Evolutionary conservation across 2,329 filamentous ascomycete species (phyloP), one percentile per base, ranked within the genome.

Genomic region (Arthrobotrys conoides): DNA sequence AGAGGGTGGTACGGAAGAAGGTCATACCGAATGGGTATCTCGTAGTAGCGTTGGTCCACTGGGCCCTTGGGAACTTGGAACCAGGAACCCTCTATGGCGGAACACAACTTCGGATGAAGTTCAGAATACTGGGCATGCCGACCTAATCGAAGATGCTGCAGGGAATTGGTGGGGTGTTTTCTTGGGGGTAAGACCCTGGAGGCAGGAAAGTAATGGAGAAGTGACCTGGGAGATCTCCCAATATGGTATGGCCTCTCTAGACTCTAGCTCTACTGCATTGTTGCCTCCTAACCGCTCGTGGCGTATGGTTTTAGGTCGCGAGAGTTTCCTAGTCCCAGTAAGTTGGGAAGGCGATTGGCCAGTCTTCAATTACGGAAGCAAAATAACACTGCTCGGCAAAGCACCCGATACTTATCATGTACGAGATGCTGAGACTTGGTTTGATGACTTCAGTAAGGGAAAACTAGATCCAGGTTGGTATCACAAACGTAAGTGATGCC

Each of bases 21-120:
- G 87, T 0, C 90, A 92, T 81, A 83, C 83, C 89, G 63, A 72
- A 88, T 85, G 90, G 90, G 0, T 90, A 89, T 0, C 92, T 90
- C 83, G 88, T 90, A 81, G 67, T 24, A 77, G 63, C 18, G 61
- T 71, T 6, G 73, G 73, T 57, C 73, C 73, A 30, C 24, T 71
- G 18, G 73, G 73, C 3, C 73, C 67, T 18, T 77, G 83, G 86
- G 1, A 89, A 89, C 51, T 89, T 89, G 0, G 83, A 87, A 57
- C 88, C 89, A 70, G 85, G 89, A 68, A 86, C 91, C 55, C 84
- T 90, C 59, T 88, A 84, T 77, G 73, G 73, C 67, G 67, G 18
- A 80, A 72, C 18, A 81, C 77, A 14, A 64, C 75, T n/a, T 81
- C 81, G 18, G 79, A 79, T n/a, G 76, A 80, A 27, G 80, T 89